Percentiles rank a stretch among this genome's conserved stretches.
Evolutionary conservation across 2,329 filamentous ascomycete species (phyloP).

Genomic region (Rutstroemia sp.): DNA sequence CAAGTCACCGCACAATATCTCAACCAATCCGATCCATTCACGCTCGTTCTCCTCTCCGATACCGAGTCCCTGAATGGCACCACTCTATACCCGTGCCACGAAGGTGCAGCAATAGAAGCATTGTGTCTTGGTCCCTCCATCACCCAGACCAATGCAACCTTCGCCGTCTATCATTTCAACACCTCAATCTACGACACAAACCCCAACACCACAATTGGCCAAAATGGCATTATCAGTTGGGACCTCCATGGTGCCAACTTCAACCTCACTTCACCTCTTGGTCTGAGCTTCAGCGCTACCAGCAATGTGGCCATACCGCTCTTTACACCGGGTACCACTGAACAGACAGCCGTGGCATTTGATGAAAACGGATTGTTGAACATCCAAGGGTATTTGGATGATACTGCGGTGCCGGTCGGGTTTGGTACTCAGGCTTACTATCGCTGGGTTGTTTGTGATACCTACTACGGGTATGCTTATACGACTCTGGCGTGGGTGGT

Average conservation of each 20-base stretch:
- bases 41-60: constrained; percentile 33
- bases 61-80: constrained; percentile 33
- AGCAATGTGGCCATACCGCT: constrained; percentile 37
- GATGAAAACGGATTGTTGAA: constrained; percentile 32
- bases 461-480: constrained; percentile 35
- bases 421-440: constrained; percentile 18
- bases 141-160: constrained; percentile 14
- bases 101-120: constrained; percentile 40
- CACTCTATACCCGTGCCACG: constrained; percentile 37
- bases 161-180: constrained; percentile 19
- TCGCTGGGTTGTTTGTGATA: constrained; percentile 40
- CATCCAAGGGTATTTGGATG: constrained; percentile 34
- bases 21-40: constrained; percentile 37
- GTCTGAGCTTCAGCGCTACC: constrained; percentile 31
- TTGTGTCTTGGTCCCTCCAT: constrained; percentile 32
- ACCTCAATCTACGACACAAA: constrained; percentile 13
- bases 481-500: constrained; percentile 36
- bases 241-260: constrained; percentile 21
- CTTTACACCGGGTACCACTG: constrained; percentile 27
- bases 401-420: constrained; percentile 30
- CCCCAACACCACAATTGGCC: constrained; percentile 16
- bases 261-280: constrained; percentile 30
- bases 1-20: constrained; percentile 23
- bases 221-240: constrained; percentile 21
- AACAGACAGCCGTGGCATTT: constrained; percentile 32